phyloP scores from a whole-genome alignment of 2,329 filamentous ascomycete genomes.

The Dichotomopilus funicola region DNA sequence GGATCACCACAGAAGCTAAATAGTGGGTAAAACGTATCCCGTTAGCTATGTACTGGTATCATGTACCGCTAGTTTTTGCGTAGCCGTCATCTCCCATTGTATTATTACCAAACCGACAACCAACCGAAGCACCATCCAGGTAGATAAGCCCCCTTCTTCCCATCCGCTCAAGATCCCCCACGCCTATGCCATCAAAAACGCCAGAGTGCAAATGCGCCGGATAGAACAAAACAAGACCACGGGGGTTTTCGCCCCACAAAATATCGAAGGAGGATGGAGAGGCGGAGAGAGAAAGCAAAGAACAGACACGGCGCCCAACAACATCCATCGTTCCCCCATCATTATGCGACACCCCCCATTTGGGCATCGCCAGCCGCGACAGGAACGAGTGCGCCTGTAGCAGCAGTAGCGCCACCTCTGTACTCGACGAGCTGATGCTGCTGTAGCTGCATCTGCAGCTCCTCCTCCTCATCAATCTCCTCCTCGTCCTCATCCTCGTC shows the following conservation, averaged over 20 bases:
- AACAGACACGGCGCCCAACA: background rate
- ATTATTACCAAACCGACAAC: conserved; percentile 6
- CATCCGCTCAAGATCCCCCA: too few relatives aligned
- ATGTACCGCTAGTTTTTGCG: conserved; percentile 4
- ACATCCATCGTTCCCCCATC: background rate
- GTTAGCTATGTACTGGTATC: conserved; percentile 12
- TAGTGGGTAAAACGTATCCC: background rate
- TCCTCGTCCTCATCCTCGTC: conserved; percentile 59
- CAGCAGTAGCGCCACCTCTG: background rate
- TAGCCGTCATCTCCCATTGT: conserved; percentile 1
- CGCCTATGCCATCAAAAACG: conserved; percentile 13
- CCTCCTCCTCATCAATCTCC: conserved; percentile 41
- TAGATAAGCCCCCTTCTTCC: too few relatives aligned
- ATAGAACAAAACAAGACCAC: background rate
- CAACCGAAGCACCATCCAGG: background rate
- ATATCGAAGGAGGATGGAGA: background rate
- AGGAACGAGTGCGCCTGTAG: background rate
- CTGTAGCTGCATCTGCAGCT: conserved; percentile 11
- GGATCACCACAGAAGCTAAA: background rate
- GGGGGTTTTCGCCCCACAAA: conserved; percentile 1
- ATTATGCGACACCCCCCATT: conserved; percentile 10
- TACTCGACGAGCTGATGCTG: conserved; percentile 6
- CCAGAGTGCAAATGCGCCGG: conserved; percentile 20
- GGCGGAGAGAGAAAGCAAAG: background rate
- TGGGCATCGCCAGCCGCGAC: background rate